Evolutionary conservation across 139 green algal genomes (phyloP), one percentile per base, ranked within the genome.

Genomic region (Chara braunii): DNA sequence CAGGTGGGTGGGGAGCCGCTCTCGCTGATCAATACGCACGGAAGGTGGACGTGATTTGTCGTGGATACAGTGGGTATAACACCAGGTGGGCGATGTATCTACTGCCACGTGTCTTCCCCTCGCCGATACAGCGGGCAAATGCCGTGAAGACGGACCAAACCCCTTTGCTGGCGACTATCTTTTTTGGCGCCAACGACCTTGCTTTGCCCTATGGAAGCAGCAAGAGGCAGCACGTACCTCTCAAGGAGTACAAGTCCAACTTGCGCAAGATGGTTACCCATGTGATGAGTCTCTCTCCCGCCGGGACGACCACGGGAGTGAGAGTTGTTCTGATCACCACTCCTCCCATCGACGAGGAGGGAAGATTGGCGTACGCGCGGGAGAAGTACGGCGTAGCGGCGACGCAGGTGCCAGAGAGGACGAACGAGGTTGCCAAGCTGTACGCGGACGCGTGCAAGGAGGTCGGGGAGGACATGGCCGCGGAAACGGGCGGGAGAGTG

Each of bases 181-280:
- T 86, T 42, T 90, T 97, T 56, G 90, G 90, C 4, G 90, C 90
- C 32, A 97, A 97, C 56, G 90, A 97, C 58, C 87, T 88, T 2
- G 87, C 86, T 2, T 58, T 89, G 31, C 81, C 85, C 0, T 80
- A 85, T 3, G 63, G 82, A 14, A 58, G 64, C 70, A 90, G 85
- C 23, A 56, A 30, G 0, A 52, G 71, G 11, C 91, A 97, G 81
- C 83, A 95, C 59, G 91, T 97, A 31, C 87, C 90, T 1, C 0
- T 94, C 0, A 14, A 40, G 0, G 85, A 95, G 70, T 78, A 76
- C 62, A 68, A 45, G 30, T 18, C 22, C 18, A 77, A 77, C 32
- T 51, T 77, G 18, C 23, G 24, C 28, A 7, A 11, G 32, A 74
- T 77, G 23, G 36, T 77, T 8, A 14, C n/a, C 12, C 63, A 74